Evolutionary conservation across 2,329 filamentous ascomycete genomes (phyloP).

Genomic region (Pestalotiopsis sp.): DNA sequence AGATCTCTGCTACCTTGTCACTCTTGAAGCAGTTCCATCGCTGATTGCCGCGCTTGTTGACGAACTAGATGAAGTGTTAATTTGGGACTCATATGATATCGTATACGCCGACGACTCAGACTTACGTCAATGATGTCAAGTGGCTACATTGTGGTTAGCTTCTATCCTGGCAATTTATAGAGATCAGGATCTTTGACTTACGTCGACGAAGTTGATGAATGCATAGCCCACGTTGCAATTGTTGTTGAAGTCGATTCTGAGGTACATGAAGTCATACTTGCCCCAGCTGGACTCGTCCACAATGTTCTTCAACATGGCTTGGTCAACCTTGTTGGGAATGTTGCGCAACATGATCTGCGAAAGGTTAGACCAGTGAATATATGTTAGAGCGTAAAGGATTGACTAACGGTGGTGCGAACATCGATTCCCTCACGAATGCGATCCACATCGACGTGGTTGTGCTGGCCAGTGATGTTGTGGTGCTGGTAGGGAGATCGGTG

Average conservation of each 20-base stretch:
- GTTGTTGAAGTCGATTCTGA: slow-evolving; percentile 86
- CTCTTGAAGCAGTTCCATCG: slow-evolving; percentile 82
- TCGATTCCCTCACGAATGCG: slow-evolving; percentile 69
- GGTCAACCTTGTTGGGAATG: slow-evolving; percentile 87
- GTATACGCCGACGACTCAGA: slow-evolving; percentile 17
- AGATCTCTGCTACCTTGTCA: slow-evolving; percentile 85
- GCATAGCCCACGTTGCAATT: slow-evolving; percentile 94
- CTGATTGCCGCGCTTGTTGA: slow-evolving; percentile 69
- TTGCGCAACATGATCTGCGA: slow-evolving; percentile 88
- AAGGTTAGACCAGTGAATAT: slow-evolving; percentile 13
- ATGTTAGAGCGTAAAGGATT: slow-evolving; percentile 21
- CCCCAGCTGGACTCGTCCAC: slow-evolving; percentile 79
- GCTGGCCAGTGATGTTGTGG: slow-evolving; percentile 49
- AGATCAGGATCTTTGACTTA: slow-evolving; percentile 42
- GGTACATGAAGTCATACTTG: slow-evolving; percentile 92
- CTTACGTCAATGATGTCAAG: slow-evolving; percentile 73
- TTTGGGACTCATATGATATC: slow-evolving; percentile 26
- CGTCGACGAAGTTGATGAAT: slow-evolving; percentile 92
- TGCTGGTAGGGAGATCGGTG: slow-evolving; percentile 46
- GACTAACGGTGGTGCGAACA: slow-evolving; percentile 72
- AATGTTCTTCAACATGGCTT: slow-evolving; percentile 75
- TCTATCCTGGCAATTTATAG: slow-evolving; percentile 4
- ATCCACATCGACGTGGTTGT: slow-evolving; percentile 64
- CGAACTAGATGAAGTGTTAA: slow-evolving; percentile 59
- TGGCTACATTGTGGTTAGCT: slow-evolving; percentile 55